These are phyloP conservation scores for Tricholoma furcatifolium DNA, from an alignment of 768 basidiomycete species.

Conservation along the genomic window DNA sequence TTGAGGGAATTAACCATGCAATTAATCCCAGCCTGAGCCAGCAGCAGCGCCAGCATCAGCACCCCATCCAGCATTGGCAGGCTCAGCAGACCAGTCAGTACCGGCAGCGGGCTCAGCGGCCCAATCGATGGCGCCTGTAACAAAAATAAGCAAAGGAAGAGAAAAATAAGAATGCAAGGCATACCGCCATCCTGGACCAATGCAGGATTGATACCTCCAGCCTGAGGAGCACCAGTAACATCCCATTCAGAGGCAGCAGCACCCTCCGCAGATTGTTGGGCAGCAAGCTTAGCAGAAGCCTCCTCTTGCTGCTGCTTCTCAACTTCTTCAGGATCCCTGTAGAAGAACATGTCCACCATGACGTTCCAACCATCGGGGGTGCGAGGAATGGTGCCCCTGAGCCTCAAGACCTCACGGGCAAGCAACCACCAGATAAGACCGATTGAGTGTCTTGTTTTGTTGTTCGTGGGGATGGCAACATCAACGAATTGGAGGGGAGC, in stretches of 20 bases:
- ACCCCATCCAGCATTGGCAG: constrained; percentile 48
- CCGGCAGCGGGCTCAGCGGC: constrained; percentile 59
- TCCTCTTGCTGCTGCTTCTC: constrained; percentile 97
- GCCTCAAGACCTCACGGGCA: constrained; percentile 93
- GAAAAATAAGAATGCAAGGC: constrained; percentile 21
- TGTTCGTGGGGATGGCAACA: constrained; percentile 98
- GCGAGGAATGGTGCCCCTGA: constrained; percentile 91
- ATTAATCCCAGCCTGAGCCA: constrained; percentile 40
- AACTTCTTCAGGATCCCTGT: constrained; percentile 99
- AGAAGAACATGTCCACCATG: constrained; percentile 99
- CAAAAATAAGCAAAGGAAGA: neutral
- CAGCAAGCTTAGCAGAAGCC: constrained; percentile 79
- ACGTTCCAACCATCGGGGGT: constrained; percentile 94
- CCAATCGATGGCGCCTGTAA: constrained; percentile 79
- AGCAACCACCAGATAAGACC: constrained; percentile 98
- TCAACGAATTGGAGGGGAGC: constrained; percentile 97
- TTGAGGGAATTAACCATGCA: constrained; percentile 23
- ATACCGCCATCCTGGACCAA: constrained; percentile 62
- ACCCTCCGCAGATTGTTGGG: constrained; percentile 52
- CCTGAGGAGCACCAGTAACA: constrained; percentile 61
- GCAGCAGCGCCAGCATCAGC: constrained; percentile 36
- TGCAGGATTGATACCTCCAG: constrained; percentile 75
- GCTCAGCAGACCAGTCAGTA: constrained; percentile 89
- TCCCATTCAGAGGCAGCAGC: constrained; percentile 70
- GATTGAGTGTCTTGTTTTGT: constrained; percentile 97